Conservation (phyloP, 1,284 basidiomycete species). For the Pholiota adiposa region DNA sequence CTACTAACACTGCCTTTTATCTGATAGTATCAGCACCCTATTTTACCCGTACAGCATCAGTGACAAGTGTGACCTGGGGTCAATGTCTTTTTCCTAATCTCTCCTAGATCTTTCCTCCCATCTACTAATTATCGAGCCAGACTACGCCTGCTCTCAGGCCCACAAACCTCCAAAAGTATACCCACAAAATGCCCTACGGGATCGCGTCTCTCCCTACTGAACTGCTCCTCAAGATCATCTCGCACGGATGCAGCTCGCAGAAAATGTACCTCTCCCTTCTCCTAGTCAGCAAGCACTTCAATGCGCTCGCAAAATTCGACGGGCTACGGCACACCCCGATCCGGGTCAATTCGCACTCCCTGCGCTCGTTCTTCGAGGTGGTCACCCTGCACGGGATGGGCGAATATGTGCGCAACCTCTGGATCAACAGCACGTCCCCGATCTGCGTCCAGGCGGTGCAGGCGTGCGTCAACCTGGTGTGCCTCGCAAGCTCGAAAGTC, state of each 20-base stretch:
- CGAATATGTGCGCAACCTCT: constrained; percentile 28
- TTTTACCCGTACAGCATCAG: too few relatives aligned
- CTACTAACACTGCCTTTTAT: too few relatives aligned
- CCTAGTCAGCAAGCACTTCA: constrained; percentile 20
- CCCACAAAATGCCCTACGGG: background rate
- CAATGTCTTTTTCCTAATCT: too few relatives aligned
- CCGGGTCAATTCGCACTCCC: constrained; percentile 16
- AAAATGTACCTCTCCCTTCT: constrained; percentile 19
- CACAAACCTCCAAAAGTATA: too few relatives aligned
- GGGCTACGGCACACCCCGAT: constrained; percentile 24
- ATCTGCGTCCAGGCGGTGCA: constrained; percentile 15
- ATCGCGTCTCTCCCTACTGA: constrained; percentile 23
- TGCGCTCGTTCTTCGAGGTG: constrained; percentile 26
- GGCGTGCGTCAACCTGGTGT: constrained; percentile 27
- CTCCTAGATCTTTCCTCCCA: too few relatives aligned
- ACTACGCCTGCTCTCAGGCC: too few relatives aligned
- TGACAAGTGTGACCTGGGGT: too few relatives aligned
- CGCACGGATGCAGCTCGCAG: constrained; percentile 21
- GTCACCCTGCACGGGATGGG: constrained; percentile 3
- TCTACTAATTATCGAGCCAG: too few relatives aligned
- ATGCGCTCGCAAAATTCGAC: constrained; percentile 17
- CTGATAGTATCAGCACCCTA: too few relatives aligned
- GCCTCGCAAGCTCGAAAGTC: constrained; percentile 28
- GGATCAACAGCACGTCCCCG: constrained; percentile 27
- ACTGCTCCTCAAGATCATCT: constrained; percentile 20